These are phyloP conservation scores for Hortaea werneckii DNA, from an alignment of 2,329 filamentous ascomycete genomes.

Conservation along the genomic window DNA sequence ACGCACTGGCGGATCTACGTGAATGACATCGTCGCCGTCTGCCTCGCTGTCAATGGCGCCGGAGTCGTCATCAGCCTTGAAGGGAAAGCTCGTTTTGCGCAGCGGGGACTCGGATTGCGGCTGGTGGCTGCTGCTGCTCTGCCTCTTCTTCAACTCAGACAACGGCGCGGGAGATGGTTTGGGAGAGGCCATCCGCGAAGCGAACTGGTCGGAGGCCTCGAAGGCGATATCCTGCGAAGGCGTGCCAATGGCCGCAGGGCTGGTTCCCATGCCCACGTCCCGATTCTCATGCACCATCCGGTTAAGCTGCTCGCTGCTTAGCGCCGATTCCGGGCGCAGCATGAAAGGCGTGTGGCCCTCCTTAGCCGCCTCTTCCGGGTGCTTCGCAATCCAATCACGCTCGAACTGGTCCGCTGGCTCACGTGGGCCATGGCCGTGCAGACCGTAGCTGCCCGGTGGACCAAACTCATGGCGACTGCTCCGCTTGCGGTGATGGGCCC, in stretches of 20 bases:
- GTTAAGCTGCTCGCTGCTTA: constrained; percentile 84
- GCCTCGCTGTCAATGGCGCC: constrained; percentile 32
- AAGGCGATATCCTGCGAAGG: constrained; percentile 88
- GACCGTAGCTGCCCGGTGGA: constrained; percentile 83
- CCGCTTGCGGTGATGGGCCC: constrained; percentile 54
- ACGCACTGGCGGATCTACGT: constrained; percentile 59
- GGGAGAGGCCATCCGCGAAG: constrained; percentile 64
- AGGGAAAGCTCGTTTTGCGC: constrained; percentile 38
- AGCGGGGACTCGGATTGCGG: constrained; percentile 30
- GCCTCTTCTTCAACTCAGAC: constrained; percentile 12
- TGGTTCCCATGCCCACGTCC: constrained; percentile 48
- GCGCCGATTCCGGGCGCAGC: constrained; percentile 63
- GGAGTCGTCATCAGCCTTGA: constrained; percentile 24
- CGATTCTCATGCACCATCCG: constrained; percentile 70
- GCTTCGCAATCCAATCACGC: constrained; percentile 85
- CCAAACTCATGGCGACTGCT: constrained; percentile 61
- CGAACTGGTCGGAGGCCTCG: constrained; percentile 74
- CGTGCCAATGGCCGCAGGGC: constrained; percentile 55
- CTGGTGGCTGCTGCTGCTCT: constrained; percentile 22
- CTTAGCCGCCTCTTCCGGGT: constrained; percentile 71
- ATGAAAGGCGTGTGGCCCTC: constrained; percentile 62
- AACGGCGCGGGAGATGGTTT: constrained; percentile 36
- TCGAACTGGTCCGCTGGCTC: constrained; percentile 71
- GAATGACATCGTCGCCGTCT: constrained; percentile 56
- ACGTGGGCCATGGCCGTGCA: constrained; percentile 69